A percentile compares a stretch with the other conserved stretches of the same genome.
Evolutionary conservation across 2,329 filamentous ascomycete species (phyloP).

Genomic region (Purpureocillium lavendulum): DNA sequence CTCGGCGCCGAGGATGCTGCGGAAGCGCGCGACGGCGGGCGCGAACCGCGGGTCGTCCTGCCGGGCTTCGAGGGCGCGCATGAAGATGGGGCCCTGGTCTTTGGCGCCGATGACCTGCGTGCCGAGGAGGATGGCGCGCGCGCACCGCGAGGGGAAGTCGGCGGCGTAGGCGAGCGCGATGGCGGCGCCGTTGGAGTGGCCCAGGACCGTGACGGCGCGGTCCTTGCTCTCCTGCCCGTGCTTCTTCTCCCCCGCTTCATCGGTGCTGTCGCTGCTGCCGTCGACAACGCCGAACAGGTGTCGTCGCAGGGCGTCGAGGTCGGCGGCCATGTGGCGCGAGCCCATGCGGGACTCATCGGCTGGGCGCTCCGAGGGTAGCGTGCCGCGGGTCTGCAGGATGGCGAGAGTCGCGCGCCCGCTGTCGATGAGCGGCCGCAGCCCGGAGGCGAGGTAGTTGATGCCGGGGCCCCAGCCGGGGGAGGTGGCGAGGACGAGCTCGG

Average conservation of each 20-base stretch:
- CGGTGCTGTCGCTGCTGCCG: too few relatives aligned
- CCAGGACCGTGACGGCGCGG: neutral
- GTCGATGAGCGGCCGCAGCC: neutral
- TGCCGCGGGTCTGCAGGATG: conserved; percentile 1
- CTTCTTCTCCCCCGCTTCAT: too few relatives aligned
- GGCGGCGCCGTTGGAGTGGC: conserved; percentile 3
- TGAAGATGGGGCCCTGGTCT: neutral
- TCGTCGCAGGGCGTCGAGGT: neutral
- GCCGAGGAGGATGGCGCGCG: neutral
- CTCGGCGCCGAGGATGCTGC: too few relatives aligned
- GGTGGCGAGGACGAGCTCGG: conserved; percentile 1
- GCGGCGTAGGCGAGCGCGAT: conserved; percentile 3
- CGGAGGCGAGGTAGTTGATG: conserved; percentile 4
- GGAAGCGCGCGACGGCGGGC: neutral
- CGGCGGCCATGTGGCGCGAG: conserved; percentile 3
- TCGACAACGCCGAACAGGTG: neutral
- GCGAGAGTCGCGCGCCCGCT: neutral
- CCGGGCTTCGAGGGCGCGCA: neutral
- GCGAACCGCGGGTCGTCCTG: neutral
- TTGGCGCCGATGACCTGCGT: neutral
- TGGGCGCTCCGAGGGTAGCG: neutral
- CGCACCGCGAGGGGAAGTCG: neutral
- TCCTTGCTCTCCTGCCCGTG: too few relatives aligned
- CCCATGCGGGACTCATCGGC: conserved; percentile 1
- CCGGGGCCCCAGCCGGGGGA: conserved; percentile 3